Evolutionary conservation across 2,329 filamentous ascomycete species (phyloP), one percentile per base, ranked within the genome.

Genomic region (Camillea tinctor): DNA sequence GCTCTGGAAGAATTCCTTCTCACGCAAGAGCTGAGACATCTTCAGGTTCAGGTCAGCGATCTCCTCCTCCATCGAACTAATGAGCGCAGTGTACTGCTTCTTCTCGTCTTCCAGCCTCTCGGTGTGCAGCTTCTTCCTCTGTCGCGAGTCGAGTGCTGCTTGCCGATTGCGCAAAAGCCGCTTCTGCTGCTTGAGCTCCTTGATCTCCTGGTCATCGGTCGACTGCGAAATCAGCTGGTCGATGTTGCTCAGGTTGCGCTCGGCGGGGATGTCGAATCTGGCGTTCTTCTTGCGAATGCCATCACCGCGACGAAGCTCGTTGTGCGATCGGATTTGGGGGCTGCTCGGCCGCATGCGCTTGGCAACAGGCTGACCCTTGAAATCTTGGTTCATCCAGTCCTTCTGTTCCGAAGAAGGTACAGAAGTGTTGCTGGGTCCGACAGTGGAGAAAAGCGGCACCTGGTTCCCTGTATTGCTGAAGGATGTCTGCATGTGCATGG

Each of bases 211-310:
- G 72, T 98, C 94, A 75, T 96, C 90, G 58, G 87, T 92, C 40
- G 92, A 94, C 77, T 92, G 88, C 56, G 89, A 84, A 76, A 99
- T 98, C 72, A 98, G 84, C 63, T 92, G 85, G 76, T 99, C 95
- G 77, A 99, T 98, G 79, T 96, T 98, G 81, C 86, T 88, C 68
- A 99, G 85, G 72, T 93, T 98, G 64, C 93, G 87, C 79, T 97
- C 95, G 51, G 91, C 88, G 9, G 95, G 95, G 68, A 99, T 99
- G 72, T 98, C 94, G 77, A 98, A 97, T 68, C 94, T 90, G 66
- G 93, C 93, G 73, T 98, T 99, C 89, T 98, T 98, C 88, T 99
- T 99, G 71, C 95, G 87, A 76, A 98, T 96, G 63, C 95, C 92
- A 69, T 96, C 93, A 59, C 92, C 88, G 68, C 91, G 85, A 63